Conservation (phyloP, 352 stramenopile species). For the Phytophthora cryptogea region DNA sequence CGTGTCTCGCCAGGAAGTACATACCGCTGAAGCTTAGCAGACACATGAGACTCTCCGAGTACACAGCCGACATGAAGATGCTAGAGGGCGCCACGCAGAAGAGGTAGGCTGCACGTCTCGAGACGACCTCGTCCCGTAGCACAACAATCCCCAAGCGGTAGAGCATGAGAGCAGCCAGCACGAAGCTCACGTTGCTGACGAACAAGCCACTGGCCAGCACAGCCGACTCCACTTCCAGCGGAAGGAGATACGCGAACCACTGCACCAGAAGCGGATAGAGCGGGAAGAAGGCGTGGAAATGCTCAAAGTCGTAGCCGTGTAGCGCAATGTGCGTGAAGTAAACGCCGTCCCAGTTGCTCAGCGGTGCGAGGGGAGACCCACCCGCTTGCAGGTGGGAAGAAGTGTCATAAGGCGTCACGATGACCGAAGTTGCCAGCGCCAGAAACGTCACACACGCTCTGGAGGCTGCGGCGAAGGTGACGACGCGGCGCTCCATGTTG, state of each 20-base stretch:
- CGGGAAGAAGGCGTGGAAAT: conserved; percentile 86
- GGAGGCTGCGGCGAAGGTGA: conserved; percentile 53
- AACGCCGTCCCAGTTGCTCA: conserved; percentile 88
- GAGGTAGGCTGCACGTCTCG: conserved; percentile 68
- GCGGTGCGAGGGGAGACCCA: conserved; percentile 36
- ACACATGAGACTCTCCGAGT: conserved; percentile 87
- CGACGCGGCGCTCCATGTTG: conserved; percentile 38
- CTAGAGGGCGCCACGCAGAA: conserved; percentile 78
- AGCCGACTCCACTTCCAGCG: conserved; percentile 22
- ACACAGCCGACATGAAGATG: conserved; percentile 84
- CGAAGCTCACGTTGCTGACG: conserved; percentile 79
- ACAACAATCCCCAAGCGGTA: conserved; percentile 69
- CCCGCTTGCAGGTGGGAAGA: conserved; percentile 46
- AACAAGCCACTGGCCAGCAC: conserved; percentile 56
- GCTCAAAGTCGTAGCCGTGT: conserved; percentile 85
- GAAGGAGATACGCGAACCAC: conserved; percentile 28
- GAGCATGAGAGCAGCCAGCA: conserved; percentile 70
- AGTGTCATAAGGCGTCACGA: conserved; percentile 75
- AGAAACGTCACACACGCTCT: conserved; percentile 54
- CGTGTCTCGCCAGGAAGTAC: conserved; percentile 55
- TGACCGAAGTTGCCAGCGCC: conserved; percentile 40
- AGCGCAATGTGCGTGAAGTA: conserved; percentile 79
- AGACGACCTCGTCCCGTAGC: conserved; percentile 53
- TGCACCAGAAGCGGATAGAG: conserved; percentile 70
- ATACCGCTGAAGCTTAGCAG: conserved; percentile 79